These are phyloP conservation scores for Alternaria angustiovoidea DNA, from an alignment of 2,329 filamentous ascomycete genomes.

Conservation along the genomic window DNA sequence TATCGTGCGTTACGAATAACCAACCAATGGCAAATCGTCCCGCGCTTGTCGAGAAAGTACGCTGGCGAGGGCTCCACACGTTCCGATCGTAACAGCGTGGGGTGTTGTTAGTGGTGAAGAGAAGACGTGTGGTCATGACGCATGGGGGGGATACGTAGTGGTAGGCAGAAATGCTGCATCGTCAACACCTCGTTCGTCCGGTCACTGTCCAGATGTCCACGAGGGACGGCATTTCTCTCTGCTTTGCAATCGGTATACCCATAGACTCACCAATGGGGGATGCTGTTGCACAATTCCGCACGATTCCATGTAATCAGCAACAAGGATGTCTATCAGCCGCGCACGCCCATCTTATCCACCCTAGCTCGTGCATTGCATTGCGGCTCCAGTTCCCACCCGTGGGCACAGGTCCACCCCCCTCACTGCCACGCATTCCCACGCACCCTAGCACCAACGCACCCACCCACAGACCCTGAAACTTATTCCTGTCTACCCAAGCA, in stretches of 20 bases:
- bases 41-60: slow-evolving; percentile 16
- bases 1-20: slow-evolving; percentile 15
- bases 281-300: slow-evolving; percentile 6
- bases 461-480: slow-evolving; percentile 34
- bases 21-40: slow-evolving; percentile 27
- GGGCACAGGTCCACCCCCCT: slow-evolving; percentile 10
- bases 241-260: slow-evolving; percentile 11
- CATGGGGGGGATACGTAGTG: slow-evolving; percentile 10
- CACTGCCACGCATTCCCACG: slow-evolving; percentile 26
- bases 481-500: slow-evolving; percentile 36
- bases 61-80: neutral
- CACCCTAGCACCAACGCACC: slow-evolving; percentile 7
- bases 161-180: slow-evolving; percentile 11
- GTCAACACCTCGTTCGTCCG: slow-evolving; percentile 1
- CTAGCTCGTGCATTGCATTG: slow-evolving; percentile 23
- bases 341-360: slow-evolving; percentile 5
- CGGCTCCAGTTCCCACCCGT: slow-evolving; percentile 34
- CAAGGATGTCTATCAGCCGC: slow-evolving; percentile 19
- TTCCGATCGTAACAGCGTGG: slow-evolving; percentile 14
- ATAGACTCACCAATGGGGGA: slow-evolving; percentile 5
- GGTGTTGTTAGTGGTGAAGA: slow-evolving; percentile 5
- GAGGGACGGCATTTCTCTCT: neutral
- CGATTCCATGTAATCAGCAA: slow-evolving; percentile 14
- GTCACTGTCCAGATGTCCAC: neutral
- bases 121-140: slow-evolving; percentile 3